Percentiles rank a stretch among this genome's conserved stretches.
Conservation (phyloP, 2,329 filamentous ascomycete species). For the Aspergillus vadensis region DNA sequence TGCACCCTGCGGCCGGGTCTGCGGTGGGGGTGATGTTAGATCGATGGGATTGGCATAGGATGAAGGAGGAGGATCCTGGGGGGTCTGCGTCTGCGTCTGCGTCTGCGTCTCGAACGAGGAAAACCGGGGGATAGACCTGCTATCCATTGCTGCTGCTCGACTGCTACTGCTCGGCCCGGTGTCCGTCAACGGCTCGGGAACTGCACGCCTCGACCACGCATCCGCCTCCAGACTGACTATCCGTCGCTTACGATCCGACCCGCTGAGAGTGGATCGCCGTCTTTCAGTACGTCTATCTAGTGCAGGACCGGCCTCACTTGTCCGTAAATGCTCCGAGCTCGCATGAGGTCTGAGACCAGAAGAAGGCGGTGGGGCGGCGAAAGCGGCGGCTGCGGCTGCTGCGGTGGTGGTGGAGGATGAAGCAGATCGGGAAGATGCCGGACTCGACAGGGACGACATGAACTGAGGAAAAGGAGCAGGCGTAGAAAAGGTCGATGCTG, state of each 20-base stretch:
- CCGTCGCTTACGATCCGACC: conserved; percentile 46
- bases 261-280: conserved; percentile 26
- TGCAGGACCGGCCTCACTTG: conserved; percentile 21
- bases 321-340: conserved; percentile 17
- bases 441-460: conserved; percentile 31
- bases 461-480: conserved; percentile 13
- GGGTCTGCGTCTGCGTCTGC: conserved; percentile 4
- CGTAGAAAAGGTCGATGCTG: conserved; percentile 6
- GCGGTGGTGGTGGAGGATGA: conserved; percentile 12
- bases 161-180: conserved; percentile 20
- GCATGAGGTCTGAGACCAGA: conserved; percentile 19
- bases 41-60: conserved; percentile 39
- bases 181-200: conserved; percentile 15
- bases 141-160: conserved; percentile 20
- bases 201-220: conserved; percentile 19
- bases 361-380: conserved; percentile 9
- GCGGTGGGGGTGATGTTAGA: conserved; percentile 34
- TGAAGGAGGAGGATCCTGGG: conserved; percentile 17
- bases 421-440: conserved; percentile 18
- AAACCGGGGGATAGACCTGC: conserved; percentile 29
- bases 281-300: conserved; percentile 20
- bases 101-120: conserved; percentile 14
- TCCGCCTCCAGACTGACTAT: conserved; percentile 41
- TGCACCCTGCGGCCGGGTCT: conserved; percentile 6
- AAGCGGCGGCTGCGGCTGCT: conserved; percentile 12